Percentiles rank a stretch among this genome's conserved stretches.
phyloP scores from a whole-genome alignment of 306 rosid genomes.

The Gillenia trifoliata region DNA sequence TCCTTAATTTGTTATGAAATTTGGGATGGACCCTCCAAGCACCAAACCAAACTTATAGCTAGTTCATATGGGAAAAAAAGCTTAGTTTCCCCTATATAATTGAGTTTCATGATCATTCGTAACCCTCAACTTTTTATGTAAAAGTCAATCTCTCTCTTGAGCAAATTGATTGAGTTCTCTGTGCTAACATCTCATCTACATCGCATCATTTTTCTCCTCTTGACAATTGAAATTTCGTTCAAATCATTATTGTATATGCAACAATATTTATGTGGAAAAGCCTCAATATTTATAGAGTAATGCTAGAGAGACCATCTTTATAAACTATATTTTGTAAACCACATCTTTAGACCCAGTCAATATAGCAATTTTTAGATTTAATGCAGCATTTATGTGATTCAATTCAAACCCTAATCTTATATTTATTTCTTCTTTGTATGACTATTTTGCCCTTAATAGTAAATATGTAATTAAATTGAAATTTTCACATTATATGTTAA shows the following conservation, averaged over 20 bases:
- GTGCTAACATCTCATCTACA: not conserved
- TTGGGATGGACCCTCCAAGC: conserved; percentile 20
- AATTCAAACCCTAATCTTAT: no score
- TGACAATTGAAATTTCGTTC: not conserved
- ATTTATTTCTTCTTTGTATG: no score
- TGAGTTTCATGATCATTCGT: not conserved
- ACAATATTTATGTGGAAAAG: not conserved
- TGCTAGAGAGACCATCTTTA: no score
- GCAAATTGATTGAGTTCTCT: not conserved
- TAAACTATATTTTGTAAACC: no score
- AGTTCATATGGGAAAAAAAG: not conserved
- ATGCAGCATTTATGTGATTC: no score
- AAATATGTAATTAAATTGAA: no score
- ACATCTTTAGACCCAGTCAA: no score
- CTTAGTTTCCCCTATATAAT: not conserved
- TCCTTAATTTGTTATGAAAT: not conserved
- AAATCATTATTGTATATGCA: not conserved
- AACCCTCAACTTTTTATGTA: not conserved
- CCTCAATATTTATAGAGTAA: not conserved
- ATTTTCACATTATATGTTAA: no score
- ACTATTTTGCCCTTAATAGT: no score
- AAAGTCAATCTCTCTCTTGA: conserved; percentile 5
- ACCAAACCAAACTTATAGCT: not conserved
- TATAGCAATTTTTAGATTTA: no score
- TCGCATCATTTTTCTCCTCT: not conserved